Conservation (phyloP, 371 early-diverging fungal genomes). For the Amoeboradix gromovi region DNA sequence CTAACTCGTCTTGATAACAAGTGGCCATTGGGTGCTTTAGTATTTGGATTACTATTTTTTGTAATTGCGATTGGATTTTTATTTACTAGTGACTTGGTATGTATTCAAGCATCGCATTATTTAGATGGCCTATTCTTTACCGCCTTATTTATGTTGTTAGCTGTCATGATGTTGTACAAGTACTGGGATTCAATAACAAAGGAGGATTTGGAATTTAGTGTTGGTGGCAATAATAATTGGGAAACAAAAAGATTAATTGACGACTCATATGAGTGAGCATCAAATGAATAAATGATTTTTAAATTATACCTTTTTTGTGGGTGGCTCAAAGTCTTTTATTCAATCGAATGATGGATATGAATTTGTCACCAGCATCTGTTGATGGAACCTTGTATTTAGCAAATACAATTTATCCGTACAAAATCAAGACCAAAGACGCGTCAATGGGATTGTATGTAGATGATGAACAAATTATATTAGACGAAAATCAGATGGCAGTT, state of each 20-base stretch:
- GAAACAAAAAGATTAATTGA: neutral
- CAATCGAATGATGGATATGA: too few species aligned
- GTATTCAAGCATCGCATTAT: slow-evolving; percentile 63
- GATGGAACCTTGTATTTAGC: too few species aligned
- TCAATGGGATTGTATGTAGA: too few species aligned
- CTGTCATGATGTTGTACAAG: slow-evolving; percentile 96
- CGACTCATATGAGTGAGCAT: too few species aligned
- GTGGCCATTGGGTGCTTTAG: slow-evolving; percentile 73
- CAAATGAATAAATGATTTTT: too few species aligned
- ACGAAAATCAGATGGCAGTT: too few species aligned
- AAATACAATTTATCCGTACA: too few species aligned
- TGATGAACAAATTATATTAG: too few species aligned
- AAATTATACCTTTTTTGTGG: too few species aligned
- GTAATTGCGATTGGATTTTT: slow-evolving; percentile 46
- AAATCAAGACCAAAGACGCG: too few species aligned
- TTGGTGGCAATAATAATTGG: neutral
- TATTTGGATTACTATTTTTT: slow-evolving; percentile 60
- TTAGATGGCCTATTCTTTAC: slow-evolving; percentile 87
- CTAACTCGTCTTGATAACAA: slow-evolving; percentile 72
- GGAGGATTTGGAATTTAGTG: slow-evolving; percentile 69
- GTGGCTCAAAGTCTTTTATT: too few species aligned
- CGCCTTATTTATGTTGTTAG: slow-evolving; percentile 54
- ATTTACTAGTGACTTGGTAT: slow-evolving; percentile 38
- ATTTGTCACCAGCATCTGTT: too few species aligned
- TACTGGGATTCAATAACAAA: slow-evolving; percentile 95